phyloP scores from a whole-genome alignment of 441 rosid species.

The Mallotus repandus region DNA sequence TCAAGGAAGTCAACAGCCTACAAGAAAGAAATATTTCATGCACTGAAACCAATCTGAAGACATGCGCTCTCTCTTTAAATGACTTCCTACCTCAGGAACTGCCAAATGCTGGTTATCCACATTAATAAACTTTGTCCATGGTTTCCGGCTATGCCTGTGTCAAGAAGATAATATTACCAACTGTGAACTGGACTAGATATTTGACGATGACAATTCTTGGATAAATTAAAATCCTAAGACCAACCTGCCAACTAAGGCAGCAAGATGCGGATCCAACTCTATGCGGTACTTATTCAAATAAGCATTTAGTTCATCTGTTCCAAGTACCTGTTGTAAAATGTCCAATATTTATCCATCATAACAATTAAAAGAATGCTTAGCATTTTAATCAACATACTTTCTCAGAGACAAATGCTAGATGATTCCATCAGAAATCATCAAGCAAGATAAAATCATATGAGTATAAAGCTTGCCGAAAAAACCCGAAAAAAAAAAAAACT shows the following conservation, averaged over 20 bases:
- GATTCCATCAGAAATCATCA: too few relatives aligned
- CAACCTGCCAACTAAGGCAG: conserved; percentile 90
- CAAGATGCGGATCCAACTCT: conserved; percentile 89
- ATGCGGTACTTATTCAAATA: conserved; percentile 79
- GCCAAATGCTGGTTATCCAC: conserved; percentile 87
- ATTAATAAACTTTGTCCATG: conserved; percentile 86
- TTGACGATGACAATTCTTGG: not conserved
- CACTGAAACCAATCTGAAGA: not conserved
- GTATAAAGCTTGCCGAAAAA: not conserved
- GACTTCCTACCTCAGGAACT: conserved; percentile 69
- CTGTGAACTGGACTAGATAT: conserved; percentile 8
- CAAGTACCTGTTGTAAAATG: conserved; percentile 58
- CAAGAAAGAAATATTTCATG: not conserved
- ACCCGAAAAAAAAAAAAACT: not conserved
- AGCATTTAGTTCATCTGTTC: conserved; percentile 85
- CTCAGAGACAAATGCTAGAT: too few relatives aligned
- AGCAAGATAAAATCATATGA: too few relatives aligned
- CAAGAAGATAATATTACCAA: conserved; percentile 13
- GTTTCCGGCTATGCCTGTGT: conserved; percentile 85
- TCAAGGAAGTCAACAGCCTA: conserved; percentile 97
- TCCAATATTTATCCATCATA: conserved; percentile 4
- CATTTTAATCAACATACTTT: too few relatives aligned
- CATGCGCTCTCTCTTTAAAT: not conserved
- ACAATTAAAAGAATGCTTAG: not conserved
- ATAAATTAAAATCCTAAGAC: not conserved